Conservation (phyloP, 169 alveolate genomes). For the Plasmodium cynomolgi region DNA sequence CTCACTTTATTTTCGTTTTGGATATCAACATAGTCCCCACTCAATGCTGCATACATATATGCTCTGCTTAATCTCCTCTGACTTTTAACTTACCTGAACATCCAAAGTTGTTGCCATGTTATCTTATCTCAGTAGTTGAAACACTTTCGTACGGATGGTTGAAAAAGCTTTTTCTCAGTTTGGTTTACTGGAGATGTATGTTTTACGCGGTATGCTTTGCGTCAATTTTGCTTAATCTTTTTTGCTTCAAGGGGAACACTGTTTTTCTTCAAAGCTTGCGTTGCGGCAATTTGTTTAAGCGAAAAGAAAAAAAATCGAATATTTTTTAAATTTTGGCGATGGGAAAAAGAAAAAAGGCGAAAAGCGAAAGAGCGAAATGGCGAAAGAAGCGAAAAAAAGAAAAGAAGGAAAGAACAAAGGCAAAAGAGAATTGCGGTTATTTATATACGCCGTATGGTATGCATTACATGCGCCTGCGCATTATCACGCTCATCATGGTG, state of each 20-base stretch:
- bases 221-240: not conserved
- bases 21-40: not conserved
- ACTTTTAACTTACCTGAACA: conserved; percentile 43
- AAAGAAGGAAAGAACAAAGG: not conserved
- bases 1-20: not conserved
- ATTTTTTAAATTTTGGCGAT: not conserved
- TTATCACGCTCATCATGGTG: not conserved
- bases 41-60: not conserved
- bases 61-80: not conserved
- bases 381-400: too few relatives aligned
- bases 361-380: not conserved
- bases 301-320: not conserved
- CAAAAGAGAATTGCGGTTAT: not conserved
- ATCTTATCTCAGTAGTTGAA: not conserved
- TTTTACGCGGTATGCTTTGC: not conserved
- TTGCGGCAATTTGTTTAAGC: not conserved
- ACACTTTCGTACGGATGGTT: not conserved
- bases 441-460: not conserved
- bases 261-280: not conserved
- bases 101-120: conserved; percentile 60
- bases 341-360: not conserved
- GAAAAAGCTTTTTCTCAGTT: conserved; percentile 5
- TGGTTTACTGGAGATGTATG: not conserved
- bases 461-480: not conserved
- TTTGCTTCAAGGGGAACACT: not conserved